Evolutionary conservation across 1,284 basidiomycete species (phyloP).

Genomic region (Marasmius tenuissimus): DNA sequence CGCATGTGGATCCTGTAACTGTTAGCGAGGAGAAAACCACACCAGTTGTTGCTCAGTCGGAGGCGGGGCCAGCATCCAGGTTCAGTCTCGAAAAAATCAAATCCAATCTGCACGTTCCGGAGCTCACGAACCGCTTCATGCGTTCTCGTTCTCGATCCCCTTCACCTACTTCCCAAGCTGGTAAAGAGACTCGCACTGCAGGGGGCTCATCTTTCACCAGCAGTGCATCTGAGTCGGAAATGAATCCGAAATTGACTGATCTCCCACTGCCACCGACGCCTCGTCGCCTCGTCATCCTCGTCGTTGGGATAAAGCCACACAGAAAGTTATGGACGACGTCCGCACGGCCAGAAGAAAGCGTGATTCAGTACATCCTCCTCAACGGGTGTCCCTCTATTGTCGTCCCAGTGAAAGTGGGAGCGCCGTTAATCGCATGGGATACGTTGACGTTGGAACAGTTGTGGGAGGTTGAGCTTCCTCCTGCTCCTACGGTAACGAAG

Average conservation of each 20-base stretch:
- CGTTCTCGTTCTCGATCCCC: conserved; percentile 53
- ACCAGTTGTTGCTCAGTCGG: not conserved
- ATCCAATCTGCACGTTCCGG: conserved; percentile 24
- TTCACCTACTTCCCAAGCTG: not conserved
- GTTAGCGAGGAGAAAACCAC: conserved; percentile 11
- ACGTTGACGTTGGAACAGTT: conserved; percentile 56
- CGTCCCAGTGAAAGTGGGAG: conserved; percentile 56
- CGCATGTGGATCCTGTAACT: conserved; percentile 16
- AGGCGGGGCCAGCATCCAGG: conserved; percentile 4
- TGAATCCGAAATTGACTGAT: conserved; percentile 41
- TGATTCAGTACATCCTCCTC: conserved; percentile 59
- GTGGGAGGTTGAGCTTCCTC: conserved; percentile 49
- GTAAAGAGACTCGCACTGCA: too few relatives aligned
- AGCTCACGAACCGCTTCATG: conserved; percentile 40
- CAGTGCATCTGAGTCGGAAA: not conserved
- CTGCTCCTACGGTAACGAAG: conserved; percentile 23
- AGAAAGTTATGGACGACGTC: conserved; percentile 58
- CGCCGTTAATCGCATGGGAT: conserved; percentile 64
- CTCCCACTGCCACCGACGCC: conserved; percentile 43
- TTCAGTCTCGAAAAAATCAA: conserved; percentile 17
- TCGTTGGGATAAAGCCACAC: conserved; percentile 62
- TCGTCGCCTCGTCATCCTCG: conserved; percentile 53
- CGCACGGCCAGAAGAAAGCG: conserved; percentile 58
- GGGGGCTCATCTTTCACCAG: too few relatives aligned
- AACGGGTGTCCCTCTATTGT: conserved; percentile 63